Evolutionary conservation across 116 monocot species (phyloP), one percentile per base, ranked within the genome.

Genomic region (Iris pallida): DNA sequence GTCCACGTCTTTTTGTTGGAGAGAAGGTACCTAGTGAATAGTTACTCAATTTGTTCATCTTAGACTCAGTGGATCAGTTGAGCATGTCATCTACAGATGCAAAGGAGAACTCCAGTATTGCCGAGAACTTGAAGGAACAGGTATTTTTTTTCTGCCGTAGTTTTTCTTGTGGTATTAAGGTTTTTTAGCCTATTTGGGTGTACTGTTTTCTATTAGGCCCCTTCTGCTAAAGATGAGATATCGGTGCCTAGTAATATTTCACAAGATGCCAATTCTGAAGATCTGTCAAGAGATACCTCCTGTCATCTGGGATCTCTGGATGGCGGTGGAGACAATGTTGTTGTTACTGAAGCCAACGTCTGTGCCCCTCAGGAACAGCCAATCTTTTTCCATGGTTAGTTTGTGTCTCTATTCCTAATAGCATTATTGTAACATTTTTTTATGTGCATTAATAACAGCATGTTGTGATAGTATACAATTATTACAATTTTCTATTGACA

Each of bases 321-420:
- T 78, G 70, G 66, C 66, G 68, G 66, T 74, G 70, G 75, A 55
- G 70, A 82, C 16, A 40, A 16, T 68, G 71, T 15, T 78, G 18
- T 62, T 74, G 14, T 52, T 51, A 73, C 73, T 71, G 56, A 76
- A 55, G 46, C 78, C 16, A 77, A 75, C 59, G 53, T 89, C 15
- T 86, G 82, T 78, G 71, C 85, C 47, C 84, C 89, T 49, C 89
- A 80, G 58, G 73, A 77, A 48, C 92, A 88, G 15, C 8, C 81
- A 14, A 68, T 81, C 62, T 71, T 71, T 14, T 84, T 71, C 71
- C 73, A 79, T 75, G 89, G 93, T 89, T 70, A 55, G 68, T 19
- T 5, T 73, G 46, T 48, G 55, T 66, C 17, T 16, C 13, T 41
- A 8, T 65, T 43, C 46, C 12, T 48, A 30, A 30, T 30, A 30